Evolutionary conservation across 169 alveolate genomes (phyloP), one percentile per base, ranked within the genome.

Genomic region (Plasmodium reichenowi): DNA sequence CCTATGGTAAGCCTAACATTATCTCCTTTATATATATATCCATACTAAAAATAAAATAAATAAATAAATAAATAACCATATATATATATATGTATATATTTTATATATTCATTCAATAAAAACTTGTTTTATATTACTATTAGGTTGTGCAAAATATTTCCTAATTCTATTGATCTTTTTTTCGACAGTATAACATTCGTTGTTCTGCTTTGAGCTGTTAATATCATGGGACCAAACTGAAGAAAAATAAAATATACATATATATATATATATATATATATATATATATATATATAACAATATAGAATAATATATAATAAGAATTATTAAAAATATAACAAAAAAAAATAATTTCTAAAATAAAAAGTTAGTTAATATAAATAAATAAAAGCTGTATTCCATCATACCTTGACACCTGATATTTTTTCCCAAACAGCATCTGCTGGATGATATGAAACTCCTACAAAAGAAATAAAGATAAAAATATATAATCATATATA

Each of bases 11-110:
- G 63, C 15, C 89, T 78, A 32, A 78, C 89, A n/a, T 78, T 78
- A 64, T 78, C 89, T n/a, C 89, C 89, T 52, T 78, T 78, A 63
- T 78, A 78, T 50, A 78, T 78, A 68, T 78, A 78, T 3, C 89
- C 89, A 64, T 78, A 78, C 89, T 78, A 58, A 17, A 47, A 43
- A 45, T 5, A 60, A 9, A 2, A 43, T 50, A 32, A 20, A 20
- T 4, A 45, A 26, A 10, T 17, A 15, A 43, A 17, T 17, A 68
- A 20, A 66, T 66, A 29, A 66, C n/a, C 52, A 13, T 38, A 50
- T 5, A 58, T 20, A 56, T 38, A 76, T 50, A 50, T 3, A 15
- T n/a, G 17, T 26, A 17, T 38, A 60, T 45, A 45, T 50, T 29
- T 15, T 64, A 13, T 4, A 48, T n/a, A 4, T 29, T 66, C 47